Base-by-base conservation (phyloP, 1,139 yeast genomes). In the Magnusiomyces fungicola region DNA sequence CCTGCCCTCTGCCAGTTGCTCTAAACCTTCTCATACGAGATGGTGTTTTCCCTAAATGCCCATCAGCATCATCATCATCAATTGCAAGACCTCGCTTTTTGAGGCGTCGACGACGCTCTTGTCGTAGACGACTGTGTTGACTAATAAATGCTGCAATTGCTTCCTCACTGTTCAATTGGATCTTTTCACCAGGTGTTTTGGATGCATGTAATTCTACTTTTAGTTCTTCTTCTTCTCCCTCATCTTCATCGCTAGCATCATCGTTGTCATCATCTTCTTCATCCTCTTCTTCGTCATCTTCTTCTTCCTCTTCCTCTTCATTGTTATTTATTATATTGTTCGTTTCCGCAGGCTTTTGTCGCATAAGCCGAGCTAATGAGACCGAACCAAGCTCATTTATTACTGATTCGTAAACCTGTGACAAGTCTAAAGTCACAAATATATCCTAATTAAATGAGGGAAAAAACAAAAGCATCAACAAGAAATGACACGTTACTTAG, bases 371-470 rank as follows among this genome's bases (percentile, higher is more conserved):
- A 19, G 23, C 36, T 33, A 24, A 9, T 27, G 33, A 33, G 12
- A 43, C 19, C 12, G 40, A 23, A 16, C 39, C 46, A n/a, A 43
- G 22, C 3, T 43, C 40, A n/a, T 36, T 36, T 3, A 19, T 18
- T 27, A 45, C 19, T 18, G 40, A 19, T 5, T 38, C 34, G n/a
- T 41, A 30, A 10, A 41, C 51, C 34, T 53, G 56, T 9, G 63
- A 55, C 53, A 62, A 40, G 43, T 63, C 65, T 38, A 63, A 47
- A 1, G 66, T 63, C 25, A 62, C 50, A 49, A 46, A 48, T 42
- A 48, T 50, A 9, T 47, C 43, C 53, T 50, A 48, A 7, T 5
- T 22, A 16, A 18, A 41, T 9, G 3, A 29, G 18, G 25, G 14
- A 21, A 21, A 37, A 33, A 23, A n/a, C 9, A 16, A 29, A 29